These are phyloP conservation scores for Chenopodium formosanum DNA, from an alignment of 148 eudicot species.

Conservation along the genomic window DNA sequence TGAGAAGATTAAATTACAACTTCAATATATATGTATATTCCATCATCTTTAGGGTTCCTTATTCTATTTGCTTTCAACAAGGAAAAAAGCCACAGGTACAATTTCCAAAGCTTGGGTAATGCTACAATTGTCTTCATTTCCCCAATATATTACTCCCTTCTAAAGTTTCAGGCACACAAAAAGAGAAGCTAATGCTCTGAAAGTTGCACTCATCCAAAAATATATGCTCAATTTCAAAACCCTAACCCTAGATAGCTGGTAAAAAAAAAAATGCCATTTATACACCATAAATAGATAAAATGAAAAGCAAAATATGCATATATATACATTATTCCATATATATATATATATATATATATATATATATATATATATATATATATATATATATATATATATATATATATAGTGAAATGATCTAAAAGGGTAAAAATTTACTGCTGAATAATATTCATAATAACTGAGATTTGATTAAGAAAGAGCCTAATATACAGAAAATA, in stretches of 20 bases:
- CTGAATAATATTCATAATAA: conserved; percentile 1
- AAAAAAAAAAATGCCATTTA: not conserved
- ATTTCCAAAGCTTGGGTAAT: conserved; percentile 30
- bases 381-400: not conserved
- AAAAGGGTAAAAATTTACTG: not conserved
- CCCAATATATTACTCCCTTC: not conserved
- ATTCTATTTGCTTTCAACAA: not conserved
- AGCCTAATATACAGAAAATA: conserved; percentile 21
- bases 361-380: not conserved
- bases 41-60: conserved; percentile 29
- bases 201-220: conserved; percentile 20
- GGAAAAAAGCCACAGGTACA: conserved; percentile 6
- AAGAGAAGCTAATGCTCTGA: conserved; percentile 24
- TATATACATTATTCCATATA: too few relatives aligned
- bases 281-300: not conserved
- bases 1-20: not conserved
- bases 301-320: not conserved
- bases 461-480: not conserved
- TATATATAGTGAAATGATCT: not conserved
- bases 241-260: conserved; percentile 30
- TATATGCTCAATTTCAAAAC: conserved; percentile 20
- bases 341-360: not conserved
- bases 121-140: conserved; percentile 13
- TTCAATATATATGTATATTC: not conserved
- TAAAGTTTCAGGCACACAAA: conserved; percentile 25